phyloP scores from a whole-genome alignment of 2,329 filamentous ascomycete species.

The Fusarium sp. region DNA sequence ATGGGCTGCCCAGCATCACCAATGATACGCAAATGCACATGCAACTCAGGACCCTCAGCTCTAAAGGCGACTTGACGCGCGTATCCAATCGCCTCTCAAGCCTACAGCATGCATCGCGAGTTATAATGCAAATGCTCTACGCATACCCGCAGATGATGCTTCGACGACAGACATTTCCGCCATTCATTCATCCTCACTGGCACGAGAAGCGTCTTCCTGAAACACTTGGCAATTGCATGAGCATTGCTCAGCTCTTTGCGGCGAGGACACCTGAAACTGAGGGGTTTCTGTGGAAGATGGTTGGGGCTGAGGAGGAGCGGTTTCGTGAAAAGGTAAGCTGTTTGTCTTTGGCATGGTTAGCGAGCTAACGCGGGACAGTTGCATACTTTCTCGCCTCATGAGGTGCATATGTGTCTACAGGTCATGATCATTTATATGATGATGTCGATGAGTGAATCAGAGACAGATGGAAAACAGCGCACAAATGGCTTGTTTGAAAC shows the following conservation, averaged over 20 bases:
- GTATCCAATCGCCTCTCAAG: conserved; percentile 21
- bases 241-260: conserved; percentile 46
- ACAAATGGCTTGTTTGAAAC: conserved; percentile 33
- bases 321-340: conserved; percentile 39
- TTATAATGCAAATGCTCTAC: conserved; percentile 46
- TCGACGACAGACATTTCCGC: conserved; percentile 49
- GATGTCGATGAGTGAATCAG: conserved; percentile 48
- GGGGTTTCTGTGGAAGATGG: conserved; percentile 48
- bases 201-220: conserved; percentile 38
- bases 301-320: conserved; percentile 42
- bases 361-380: conserved; percentile 10
- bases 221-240: conserved; percentile 45
- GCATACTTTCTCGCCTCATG: not conserved
- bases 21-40: not conserved
- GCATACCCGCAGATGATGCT: conserved; percentile 53
- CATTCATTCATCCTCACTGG: conserved; percentile 51
- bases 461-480: conserved; percentile 12
- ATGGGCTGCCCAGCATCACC: rapidly evolving
- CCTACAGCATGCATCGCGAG: conserved; percentile 32
- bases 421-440: conserved; percentile 49
- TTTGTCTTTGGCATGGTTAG: not conserved
- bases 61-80: conserved; percentile 27
- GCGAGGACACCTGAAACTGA: conserved; percentile 41
- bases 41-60: not conserved
- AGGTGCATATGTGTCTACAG: conserved; percentile 45